Evolutionary conservation across 768 basidiomycete species (phyloP), one percentile per base, ranked within the genome.

Genomic region (Serendipita sp.): DNA sequence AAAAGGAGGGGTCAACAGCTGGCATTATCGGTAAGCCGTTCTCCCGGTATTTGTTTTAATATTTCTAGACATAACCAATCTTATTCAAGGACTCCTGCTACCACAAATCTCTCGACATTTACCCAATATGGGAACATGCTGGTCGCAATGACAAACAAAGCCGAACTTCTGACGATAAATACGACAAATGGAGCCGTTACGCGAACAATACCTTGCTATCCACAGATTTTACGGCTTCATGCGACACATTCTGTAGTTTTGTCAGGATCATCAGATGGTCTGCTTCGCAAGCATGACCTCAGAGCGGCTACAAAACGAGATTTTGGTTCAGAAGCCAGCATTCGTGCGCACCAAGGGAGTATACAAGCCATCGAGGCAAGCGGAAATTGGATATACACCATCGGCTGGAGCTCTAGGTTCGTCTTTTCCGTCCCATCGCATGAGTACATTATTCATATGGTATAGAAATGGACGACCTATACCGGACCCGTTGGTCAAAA

Each of bases 401-500:
- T 92, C 68, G 94, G 94, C 11, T 86, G 86, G 74, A 86, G 87
- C 2, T 79, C 90, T 74, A 85, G 91, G 93, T 91, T 66, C 70
- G 71, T 67, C 53, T n/a, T 36, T 29, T 11, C 15, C 2, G 5
- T 48, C 64, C 23, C 23, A 23, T 62, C 40, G 64, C 69, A 69
- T 72, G 67, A 13, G 10, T 40, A 33, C 18, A 65, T 29, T 16
- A 33, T 62, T 27, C 18, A 45, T 34, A 63, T 66, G 31, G 63
- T 36, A 44, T 69, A 96, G 94, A 72, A 91, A 89, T 73, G 85
- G 87, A 4, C 85, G 87, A 53, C 91, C 94, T 3, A 81, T 87
- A 63, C 88, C 90, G 0, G 95, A 97, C 72, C 90, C 92, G 2
- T 77, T 93, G 37, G 91, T 99, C 67, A 96, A 95, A 74, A 79